Conservation (phyloP, 2,329 filamentous ascomycete genomes). For the Colletotrichum tofieldiae region DNA sequence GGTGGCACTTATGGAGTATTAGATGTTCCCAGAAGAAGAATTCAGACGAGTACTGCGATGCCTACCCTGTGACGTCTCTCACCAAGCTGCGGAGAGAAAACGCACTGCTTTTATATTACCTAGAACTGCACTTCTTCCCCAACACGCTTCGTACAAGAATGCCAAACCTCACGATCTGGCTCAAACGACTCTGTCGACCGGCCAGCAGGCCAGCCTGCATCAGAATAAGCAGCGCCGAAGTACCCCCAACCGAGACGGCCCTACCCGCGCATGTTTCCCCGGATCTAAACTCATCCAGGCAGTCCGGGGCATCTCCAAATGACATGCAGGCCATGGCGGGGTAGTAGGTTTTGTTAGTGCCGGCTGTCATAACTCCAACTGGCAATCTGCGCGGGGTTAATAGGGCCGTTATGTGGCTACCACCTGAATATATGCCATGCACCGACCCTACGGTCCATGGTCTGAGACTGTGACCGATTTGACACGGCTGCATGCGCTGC, state of each 20-base stretch:
- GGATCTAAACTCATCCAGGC: constrained; percentile 34
- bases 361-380: constrained; percentile 31
- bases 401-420: constrained; percentile 23
- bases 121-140: background rate
- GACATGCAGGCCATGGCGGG: constrained; percentile 30
- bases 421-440: background rate
- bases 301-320: constrained; percentile 31
- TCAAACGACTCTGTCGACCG: background rate
- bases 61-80: too few species aligned
- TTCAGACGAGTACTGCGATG: background rate
- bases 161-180: background rate
- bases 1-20: too few species aligned
- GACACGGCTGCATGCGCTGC: background rate
- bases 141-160: background rate
- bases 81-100: background rate
- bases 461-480: background rate
- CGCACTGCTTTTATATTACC: constrained; percentile 1
- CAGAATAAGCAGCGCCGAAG: constrained; percentile 34
- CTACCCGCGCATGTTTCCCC: constrained; percentile 30
- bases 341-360: constrained; percentile 33
- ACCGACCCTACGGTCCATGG: background rate
- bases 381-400: constrained; percentile 36
- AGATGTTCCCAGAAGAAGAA: background rate
- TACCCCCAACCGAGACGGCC: constrained; percentile 38
- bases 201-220: background rate